Conservation (phyloP, 768 basidiomycete species). For the Xanthoconium stramineum region DNA sequence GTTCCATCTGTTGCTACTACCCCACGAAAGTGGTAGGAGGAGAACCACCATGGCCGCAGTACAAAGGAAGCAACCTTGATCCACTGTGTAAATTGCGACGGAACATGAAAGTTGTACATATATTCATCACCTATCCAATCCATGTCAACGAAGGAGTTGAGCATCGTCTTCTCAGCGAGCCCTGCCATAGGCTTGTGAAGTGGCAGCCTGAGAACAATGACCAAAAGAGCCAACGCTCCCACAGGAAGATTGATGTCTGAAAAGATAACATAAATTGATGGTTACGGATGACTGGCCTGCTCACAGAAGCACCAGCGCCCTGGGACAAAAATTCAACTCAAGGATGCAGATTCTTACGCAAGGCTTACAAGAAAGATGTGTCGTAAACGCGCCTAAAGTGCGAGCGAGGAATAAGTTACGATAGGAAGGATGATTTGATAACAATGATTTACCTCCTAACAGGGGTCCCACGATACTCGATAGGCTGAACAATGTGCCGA, state of each 20-base stretch:
- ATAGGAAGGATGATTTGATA: neutral
- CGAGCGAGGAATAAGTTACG: constrained; percentile 1
- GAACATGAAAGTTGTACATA: neutral
- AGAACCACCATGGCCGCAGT: constrained; percentile 8
- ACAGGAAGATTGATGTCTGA: constrained; percentile 16
- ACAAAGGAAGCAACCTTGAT: constrained; percentile 15
- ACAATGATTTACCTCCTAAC: constrained; percentile 5
- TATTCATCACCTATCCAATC: constrained; percentile 14
- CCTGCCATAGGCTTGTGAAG: neutral
- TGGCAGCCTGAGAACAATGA: constrained; percentile 5
- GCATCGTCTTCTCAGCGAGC: neutral
- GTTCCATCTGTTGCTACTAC: constrained; percentile 3
- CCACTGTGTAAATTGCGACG: neutral
- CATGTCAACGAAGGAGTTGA: constrained; percentile 3
- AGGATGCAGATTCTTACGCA: neutral
- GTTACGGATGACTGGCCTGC: neutral
- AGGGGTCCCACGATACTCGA: constrained; percentile 12
- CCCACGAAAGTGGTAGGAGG: constrained; percentile 12
- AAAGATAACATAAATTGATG: neutral
- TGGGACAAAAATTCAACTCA: constrained; percentile 1
- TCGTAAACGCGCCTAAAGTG: constrained; percentile 11
- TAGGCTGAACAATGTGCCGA: constrained; percentile 6
- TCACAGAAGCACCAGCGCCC: constrained; percentile 20
- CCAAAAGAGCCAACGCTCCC: constrained; percentile 5
- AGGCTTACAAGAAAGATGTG: constrained; percentile 9